Base-by-base conservation (phyloP, 1,284 basidiomycete species). In the Ustilago cynodontis region DNA sequence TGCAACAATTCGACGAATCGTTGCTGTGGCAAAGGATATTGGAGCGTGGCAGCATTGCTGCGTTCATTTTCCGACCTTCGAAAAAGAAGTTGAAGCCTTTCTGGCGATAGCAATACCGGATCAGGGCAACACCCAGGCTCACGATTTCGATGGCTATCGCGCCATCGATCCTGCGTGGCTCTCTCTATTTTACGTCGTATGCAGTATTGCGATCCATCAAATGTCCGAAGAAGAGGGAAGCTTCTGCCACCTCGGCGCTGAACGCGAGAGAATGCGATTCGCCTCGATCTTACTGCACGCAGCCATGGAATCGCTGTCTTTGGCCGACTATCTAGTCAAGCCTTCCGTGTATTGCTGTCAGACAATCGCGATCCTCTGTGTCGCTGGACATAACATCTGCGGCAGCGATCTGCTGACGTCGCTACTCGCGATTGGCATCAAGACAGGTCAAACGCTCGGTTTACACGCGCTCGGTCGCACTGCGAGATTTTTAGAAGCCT, bases 1-100 rank as follows among this genome's bases (percentile, higher is more conserved):
- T 9, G 11, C 51, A n/a, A 49, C 59, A 3, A 62, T 79, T 3
- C 63, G 62, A 6, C 53, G 67, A n/a, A 53, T 71, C 18, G 63
- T 79, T 13, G 54, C 37, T 8, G 59, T 79, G 8, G 72, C 68
- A 16, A 73, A 69, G 28, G 77, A 79, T 50, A 76, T 76, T 18
- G 74, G 73, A 28, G 68, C 72, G 7, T 79, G 77, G 77, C 77
- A 79, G 60, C 77, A 79, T 31, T 71, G 73, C 60, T 77, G 77
- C 24, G 64, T 79, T 5, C 77, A 79, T 47, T 72, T 72, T 22
- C 74, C 68, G 1, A 79, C 77, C 4, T 79, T 79, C 29, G 73
- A 79, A 50, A 54, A 58, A 11, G 72, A 79, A 47, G 66, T 70
- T 3, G 72, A 71, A 31, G 73, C 65, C 1, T 79, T 72, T 24